Evolutionary conservation across 2,329 filamentous ascomycete species (phyloP), one percentile per base, ranked within the genome.

Genomic region (Capronia epimyces): DNA sequence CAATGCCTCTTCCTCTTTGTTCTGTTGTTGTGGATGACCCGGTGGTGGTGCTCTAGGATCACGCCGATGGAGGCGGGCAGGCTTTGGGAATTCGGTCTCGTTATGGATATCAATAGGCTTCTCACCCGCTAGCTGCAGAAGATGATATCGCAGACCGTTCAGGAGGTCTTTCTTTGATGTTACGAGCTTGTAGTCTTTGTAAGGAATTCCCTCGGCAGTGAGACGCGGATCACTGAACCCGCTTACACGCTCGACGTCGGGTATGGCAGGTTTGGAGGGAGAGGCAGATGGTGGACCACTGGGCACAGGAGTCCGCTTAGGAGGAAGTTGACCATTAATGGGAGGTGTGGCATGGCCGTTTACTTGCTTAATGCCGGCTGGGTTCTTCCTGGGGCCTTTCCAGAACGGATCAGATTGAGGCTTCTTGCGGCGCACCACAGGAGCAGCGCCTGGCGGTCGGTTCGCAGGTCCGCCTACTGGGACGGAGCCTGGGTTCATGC

Each of bases 1-100:
- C 18, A 53, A 53, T n/a, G 54, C 58, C 16, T 60, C 54, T 22
- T 72, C 70, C 46, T 67, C 64, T 37, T 37, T 37, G 34, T 18
- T n/a, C 34, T 37, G 34, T 20, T 37, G 34, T 12, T 37, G 62
- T 15, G 67, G 63, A 60, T 37, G 63, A 59, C 46, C 70, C 59
- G 56, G 79, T 0, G 82, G 74, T 41, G 77, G 82, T 61, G 82
- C 83, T 62, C 83, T 81, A 15, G 90, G 89, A 65, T 96, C 90
- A 50, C 93, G 86, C 56, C 93, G 83, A 65, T 97, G 90, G 31
- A 98, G 74, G 31, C 88, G 84, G 25, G 97, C 87, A 0, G 93
- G 93, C 22, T 89, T 82, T 15, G 87, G 85, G 65, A 97, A 98
- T 45, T 94, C 83, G 4, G 83, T 75, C 59, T 91, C 83, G 63